These are phyloP conservation scores for Hippophae tibetana DNA, from an alignment of 306 rosid species.

Conservation along the genomic window DNA sequence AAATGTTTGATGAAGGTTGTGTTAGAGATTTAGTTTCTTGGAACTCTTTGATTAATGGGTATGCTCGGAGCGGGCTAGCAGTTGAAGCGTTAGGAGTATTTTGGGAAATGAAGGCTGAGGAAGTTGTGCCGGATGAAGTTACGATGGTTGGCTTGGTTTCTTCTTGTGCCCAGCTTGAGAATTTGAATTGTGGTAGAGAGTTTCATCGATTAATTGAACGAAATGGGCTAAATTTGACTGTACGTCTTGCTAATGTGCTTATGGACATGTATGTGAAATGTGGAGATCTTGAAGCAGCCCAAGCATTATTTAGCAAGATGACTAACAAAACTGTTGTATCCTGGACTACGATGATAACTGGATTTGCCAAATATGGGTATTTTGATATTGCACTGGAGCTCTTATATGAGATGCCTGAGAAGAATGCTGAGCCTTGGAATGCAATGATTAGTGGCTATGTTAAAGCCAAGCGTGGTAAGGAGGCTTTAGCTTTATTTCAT, in stretches of 20 bases:
- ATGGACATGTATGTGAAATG: slow-evolving; percentile 79
- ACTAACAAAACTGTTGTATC: slow-evolving; percentile 50
- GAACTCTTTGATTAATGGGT: slow-evolving; percentile 77
- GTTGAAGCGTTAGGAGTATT: slow-evolving; percentile 42
- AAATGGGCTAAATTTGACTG: slow-evolving; percentile 40
- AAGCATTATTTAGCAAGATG: slow-evolving; percentile 41
- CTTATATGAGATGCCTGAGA: slow-evolving; percentile 58
- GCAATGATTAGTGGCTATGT: slow-evolving; percentile 73
- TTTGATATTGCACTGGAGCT: slow-evolving; percentile 44
- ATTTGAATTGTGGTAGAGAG: slow-evolving; percentile 44
- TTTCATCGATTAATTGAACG: slow-evolving; percentile 38
- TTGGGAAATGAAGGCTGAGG: slow-evolving; percentile 40
- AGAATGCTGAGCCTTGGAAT: slow-evolving; percentile 69
- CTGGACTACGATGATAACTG: slow-evolving; percentile 69
- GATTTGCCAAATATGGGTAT: slow-evolving; percentile 64
- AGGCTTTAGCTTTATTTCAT: slow-evolving; percentile 65
- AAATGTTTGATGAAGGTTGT: slow-evolving; percentile 46
- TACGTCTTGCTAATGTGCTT: slow-evolving; percentile 56
- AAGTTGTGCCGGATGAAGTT: slow-evolving; percentile 60
- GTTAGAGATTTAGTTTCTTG: slow-evolving; percentile 77
- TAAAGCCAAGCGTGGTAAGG: slow-evolving; percentile 59
- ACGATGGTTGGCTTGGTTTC: slow-evolving; percentile 74
- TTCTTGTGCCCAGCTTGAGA: slow-evolving; percentile 59
- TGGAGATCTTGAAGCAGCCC: slow-evolving; percentile 46
- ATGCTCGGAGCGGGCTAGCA: slow-evolving; percentile 49